Base-by-base conservation (phyloP, 129 eudicot species). In the Ambrosia artemisiifolia region DNA sequence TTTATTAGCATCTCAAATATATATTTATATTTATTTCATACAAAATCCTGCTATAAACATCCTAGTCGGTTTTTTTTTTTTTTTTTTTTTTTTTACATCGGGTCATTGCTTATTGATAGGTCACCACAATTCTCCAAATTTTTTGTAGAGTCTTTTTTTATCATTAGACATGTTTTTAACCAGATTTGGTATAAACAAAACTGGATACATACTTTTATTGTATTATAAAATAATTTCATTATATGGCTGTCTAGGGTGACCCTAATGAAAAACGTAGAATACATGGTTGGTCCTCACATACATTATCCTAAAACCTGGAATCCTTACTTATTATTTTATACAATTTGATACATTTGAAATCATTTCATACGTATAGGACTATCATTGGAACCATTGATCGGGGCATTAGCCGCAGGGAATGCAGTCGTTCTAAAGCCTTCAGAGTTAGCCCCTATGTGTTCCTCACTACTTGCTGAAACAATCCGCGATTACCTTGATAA, bases 351-450 rank as follows among this genome's bases (percentile, higher is more conserved):
- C 36, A 19, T 63, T 30, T 28, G 32, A 63, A 44, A 44, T 65
- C 14, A 13, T 12, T 32, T 14, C 19, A 64, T 7, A 14, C 35
- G 42, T 73, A 53, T 10, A 92, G 97, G 96, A 1, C 44, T 92
- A 57, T 86, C 95, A 2, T 44, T 92, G 65, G 96, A 93, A 75
- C 90, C 96, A 18, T 35, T 93, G 72, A 82, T 93, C 16, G 98
- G 96, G 38, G 98, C 98, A 36, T 75, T 93, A 69, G 96, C 98
- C 0, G 90, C 96, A 0, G 98, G 98, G 16, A 89, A 89, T 63
- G 83, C 75, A 35, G 88, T 83, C 1, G 87, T 89, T 18, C 18
- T 93, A 72, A 93, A 93, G 80, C 98, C 98, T n/a, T 93, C 98
- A 5, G 98, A 93, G 72, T 64, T 85, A 20, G 87, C 98, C 68